These are phyloP conservation scores for Aureobasidium sp. DNA, from an alignment of 2,329 filamentous ascomycete genomes.

Conservation along the genomic window DNA sequence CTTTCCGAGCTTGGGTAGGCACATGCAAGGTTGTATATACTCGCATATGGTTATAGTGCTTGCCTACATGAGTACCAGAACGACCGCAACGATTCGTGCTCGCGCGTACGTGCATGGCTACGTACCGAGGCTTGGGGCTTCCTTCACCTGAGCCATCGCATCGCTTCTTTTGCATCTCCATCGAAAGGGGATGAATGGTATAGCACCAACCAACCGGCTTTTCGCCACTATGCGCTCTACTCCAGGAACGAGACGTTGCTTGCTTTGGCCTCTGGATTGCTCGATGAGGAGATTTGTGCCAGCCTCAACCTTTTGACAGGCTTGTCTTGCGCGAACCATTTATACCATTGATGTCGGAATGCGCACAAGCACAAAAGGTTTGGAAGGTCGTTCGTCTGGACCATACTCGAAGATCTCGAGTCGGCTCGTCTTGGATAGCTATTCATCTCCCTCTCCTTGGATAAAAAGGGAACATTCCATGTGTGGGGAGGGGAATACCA, in stretches of 20 bases:
- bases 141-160: background rate
- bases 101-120: background rate
- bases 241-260: no score
- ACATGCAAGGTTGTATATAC: background rate
- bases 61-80: background rate
- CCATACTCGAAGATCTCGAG: background rate
- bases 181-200: no score
- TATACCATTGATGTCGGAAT: background rate
- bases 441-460: background rate
- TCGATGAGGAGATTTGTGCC: no score
- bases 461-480: background rate
- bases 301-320: no score
- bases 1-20: background rate
- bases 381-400: no score
- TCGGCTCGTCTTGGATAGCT: background rate
- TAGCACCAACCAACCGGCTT: background rate
- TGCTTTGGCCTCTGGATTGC: no score
- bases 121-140: background rate
- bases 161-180: background rate
- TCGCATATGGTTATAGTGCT: background rate
- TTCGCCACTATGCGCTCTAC: no score
- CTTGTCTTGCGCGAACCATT: no score
- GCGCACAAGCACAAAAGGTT: no score
- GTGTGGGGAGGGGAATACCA: background rate
- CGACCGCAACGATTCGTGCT: background rate